phyloP scores from a whole-genome alignment of 805 yeast species.

The Limtongia smithiae region DNA sequence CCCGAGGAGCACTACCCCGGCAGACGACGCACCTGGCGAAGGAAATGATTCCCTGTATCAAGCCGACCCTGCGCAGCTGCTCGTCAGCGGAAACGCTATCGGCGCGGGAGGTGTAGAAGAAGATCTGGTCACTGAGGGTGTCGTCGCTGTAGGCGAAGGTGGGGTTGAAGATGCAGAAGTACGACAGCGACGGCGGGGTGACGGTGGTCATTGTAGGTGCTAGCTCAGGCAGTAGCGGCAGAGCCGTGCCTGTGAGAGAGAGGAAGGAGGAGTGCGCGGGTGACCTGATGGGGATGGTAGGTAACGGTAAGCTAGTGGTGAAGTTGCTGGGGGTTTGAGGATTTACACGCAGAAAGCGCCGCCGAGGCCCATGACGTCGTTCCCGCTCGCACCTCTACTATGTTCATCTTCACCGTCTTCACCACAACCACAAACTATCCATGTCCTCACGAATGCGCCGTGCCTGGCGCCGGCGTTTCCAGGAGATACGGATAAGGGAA shows the following conservation, averaged over 20 bases:
- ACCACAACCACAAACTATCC: too few relatives aligned
- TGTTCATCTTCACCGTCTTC: too few relatives aligned
- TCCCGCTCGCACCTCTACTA: too few relatives aligned
- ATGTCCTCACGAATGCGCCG: slow-evolving; percentile 16
- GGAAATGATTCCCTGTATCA: slow-evolving; percentile 27
- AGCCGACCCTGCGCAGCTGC: slow-evolving; percentile 24
- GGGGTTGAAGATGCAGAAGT: slow-evolving; percentile 15
- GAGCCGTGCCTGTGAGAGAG: too few relatives aligned
- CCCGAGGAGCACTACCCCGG: background rate
- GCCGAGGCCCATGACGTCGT: too few relatives aligned
- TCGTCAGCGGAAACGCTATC: slow-evolving; percentile 25
- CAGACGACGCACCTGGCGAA: slow-evolving; percentile 22
- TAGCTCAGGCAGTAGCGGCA: too few relatives aligned
- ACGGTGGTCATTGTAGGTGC: slow-evolving; percentile 4
- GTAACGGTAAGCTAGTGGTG: too few relatives aligned
- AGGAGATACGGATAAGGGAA: slow-evolving; percentile 8
- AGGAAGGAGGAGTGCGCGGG: too few relatives aligned
- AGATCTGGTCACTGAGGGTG: slow-evolving; percentile 9
- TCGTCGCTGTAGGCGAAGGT: slow-evolving; percentile 3
- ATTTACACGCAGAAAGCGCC: too few relatives aligned
- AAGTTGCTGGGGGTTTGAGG: too few relatives aligned
- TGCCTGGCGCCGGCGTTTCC: slow-evolving; percentile 14
- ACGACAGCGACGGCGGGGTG: slow-evolving; percentile 15
- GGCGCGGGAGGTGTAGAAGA: slow-evolving; percentile 14
- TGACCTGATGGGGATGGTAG: too few relatives aligned